Evolutionary conservation across 1,284 basidiomycete genomes (phyloP).

Genomic region (Tetrapyrgos nigripes): DNA sequence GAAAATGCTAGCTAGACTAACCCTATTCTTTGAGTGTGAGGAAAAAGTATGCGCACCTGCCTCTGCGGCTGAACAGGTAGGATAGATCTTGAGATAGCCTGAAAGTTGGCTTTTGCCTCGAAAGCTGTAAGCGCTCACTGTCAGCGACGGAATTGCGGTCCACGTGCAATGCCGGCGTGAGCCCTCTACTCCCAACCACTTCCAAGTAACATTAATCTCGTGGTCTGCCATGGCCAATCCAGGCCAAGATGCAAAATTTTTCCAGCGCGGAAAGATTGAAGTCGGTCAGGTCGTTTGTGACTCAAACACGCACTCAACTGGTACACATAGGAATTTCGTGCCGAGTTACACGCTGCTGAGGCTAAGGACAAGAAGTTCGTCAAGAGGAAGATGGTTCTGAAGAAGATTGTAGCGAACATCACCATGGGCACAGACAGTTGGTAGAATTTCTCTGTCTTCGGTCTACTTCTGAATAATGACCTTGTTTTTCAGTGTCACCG

Average conservation of each 20-base stretch:
- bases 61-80: too few species aligned
- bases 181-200: too few species aligned
- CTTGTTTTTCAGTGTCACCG: constrained; percentile 78
- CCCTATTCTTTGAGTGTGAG: neutral
- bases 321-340: constrained; percentile 73
- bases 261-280: constrained; percentile 91
- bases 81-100: too few species aligned
- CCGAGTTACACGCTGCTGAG: constrained; percentile 89
- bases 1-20: neutral
- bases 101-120: too few species aligned
- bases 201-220: too few species aligned
- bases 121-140: too few species aligned
- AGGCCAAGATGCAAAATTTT: constrained; percentile 90
- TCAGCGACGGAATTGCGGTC: too few species aligned
- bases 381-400: constrained; percentile 90
- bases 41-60: too few species aligned
- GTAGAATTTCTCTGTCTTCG: constrained; percentile 45
- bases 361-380: constrained; percentile 93
- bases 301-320: constrained; percentile 12
- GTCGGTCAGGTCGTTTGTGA: constrained; percentile 46
- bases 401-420: constrained; percentile 96
- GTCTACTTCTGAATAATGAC: constrained; percentile 29
- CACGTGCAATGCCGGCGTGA: too few species aligned
- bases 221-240: constrained; percentile 64
- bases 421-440: constrained; percentile 95